Conservation (phyloP, 345 rosid genomes). For the Aethionema arabicum region DNA sequence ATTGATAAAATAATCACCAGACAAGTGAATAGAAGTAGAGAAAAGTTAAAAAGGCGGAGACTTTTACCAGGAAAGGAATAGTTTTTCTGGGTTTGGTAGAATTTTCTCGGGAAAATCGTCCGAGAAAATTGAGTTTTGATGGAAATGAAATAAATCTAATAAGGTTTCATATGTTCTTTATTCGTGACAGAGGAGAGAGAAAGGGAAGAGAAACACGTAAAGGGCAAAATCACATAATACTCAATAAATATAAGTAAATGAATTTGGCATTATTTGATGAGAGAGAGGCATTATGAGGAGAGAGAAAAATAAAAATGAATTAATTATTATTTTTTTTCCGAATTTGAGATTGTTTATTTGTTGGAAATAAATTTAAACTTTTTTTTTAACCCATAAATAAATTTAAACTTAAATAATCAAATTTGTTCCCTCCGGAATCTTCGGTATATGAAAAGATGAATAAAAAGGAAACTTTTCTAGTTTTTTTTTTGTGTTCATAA, state of each 20-base stretch:
- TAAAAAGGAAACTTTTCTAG: neutral
- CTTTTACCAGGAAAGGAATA: conserved; percentile 27
- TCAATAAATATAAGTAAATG: conserved; percentile 27
- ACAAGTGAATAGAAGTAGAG: neutral
- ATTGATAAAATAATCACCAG: neutral
- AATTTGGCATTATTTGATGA: conserved; percentile 28
- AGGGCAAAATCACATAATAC: conserved; percentile 13
- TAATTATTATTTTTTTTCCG: conserved; percentile 18
- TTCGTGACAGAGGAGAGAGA: conserved; percentile 37
- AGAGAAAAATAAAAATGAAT: neutral
- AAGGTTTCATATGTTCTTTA: neutral
- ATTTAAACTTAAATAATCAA: conserved; percentile 3
- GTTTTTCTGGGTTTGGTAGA: conserved; percentile 12
- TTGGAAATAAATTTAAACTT: conserved; percentile 8
- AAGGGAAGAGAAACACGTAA: conserved; percentile 29
- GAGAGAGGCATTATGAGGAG: conserved; percentile 19
- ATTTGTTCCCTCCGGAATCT: conserved; percentile 15
- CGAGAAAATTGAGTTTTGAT: conserved; percentile 9
- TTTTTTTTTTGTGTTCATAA: no score
- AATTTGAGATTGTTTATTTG: conserved; percentile 20
- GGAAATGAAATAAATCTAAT: neutral
- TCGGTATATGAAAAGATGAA: conserved; percentile 4
- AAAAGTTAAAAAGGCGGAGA: conserved; percentile 17
- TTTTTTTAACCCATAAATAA: neutral
- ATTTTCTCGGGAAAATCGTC: conserved; percentile 21